Evolutionary conservation across 2,329 filamentous ascomycete genomes (phyloP).

Genomic region (Aureobasidium vineae): DNA sequence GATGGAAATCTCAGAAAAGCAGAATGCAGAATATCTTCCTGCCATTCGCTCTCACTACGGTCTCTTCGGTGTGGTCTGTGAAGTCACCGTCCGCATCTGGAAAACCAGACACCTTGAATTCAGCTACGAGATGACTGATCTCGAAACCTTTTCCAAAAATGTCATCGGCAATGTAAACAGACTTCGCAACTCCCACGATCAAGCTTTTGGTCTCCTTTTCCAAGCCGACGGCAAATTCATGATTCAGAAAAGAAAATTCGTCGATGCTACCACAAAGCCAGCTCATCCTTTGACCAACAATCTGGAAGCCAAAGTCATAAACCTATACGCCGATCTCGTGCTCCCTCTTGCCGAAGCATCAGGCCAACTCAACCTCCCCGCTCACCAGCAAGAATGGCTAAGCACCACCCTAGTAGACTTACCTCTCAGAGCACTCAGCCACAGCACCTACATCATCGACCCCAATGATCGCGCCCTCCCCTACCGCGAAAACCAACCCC

Average conservation of each 20-base stretch:
- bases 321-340: neutral
- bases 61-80: constrained; percentile 26
- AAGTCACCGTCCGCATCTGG: constrained; percentile 25
- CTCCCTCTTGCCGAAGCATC: neutral
- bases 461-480: constrained; percentile 26
- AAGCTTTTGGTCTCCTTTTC: constrained; percentile 27
- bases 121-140: constrained; percentile 21
- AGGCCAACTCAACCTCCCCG: neutral
- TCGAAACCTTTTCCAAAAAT: constrained; percentile 13
- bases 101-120: constrained; percentile 22
- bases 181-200: constrained; percentile 14
- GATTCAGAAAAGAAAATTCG: constrained; percentile 24
- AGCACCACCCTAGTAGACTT: neutral
- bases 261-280: neutral
- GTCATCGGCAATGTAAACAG: constrained; percentile 13
- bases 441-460: neutral
- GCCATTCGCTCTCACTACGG: constrained; percentile 28
- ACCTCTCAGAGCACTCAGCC: neutral
- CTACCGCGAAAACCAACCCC: constrained; percentile 19
- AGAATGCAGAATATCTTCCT: constrained; percentile 21
- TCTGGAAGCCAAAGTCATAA: neutral
- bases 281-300: constrained; percentile 18
- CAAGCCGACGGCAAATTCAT: constrained; percentile 26
- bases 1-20: constrained; percentile 25
- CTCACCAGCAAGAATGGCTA: neutral